Evolutionary conservation across 75 land plant genomes (phyloP).

Genomic region (Selaginella moellendorffii): DNA sequence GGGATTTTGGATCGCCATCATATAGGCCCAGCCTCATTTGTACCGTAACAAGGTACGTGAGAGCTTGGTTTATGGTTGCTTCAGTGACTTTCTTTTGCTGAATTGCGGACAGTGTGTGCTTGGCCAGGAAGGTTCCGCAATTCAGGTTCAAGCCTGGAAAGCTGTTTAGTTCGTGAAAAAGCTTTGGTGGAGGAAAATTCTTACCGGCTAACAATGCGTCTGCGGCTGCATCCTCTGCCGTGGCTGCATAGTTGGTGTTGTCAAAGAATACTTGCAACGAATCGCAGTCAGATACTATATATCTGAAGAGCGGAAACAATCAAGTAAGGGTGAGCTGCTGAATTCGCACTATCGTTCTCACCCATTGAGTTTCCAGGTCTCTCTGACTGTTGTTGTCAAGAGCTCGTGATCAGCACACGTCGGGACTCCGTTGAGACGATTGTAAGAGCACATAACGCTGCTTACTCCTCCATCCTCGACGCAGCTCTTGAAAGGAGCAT

Average conservation of each 20-base stretch:
- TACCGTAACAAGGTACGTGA: constrained; percentile 13
- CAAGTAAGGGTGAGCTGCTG: neutral
- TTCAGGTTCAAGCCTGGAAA: constrained; percentile 40
- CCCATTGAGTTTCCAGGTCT: constrained; percentile 64
- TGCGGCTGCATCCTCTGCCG: constrained; percentile 31
- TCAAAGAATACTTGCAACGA: neutral
- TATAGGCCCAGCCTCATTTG: constrained; percentile 41
- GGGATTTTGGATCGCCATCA: constrained; percentile 23
- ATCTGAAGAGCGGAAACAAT: neutral
- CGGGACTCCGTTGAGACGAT: constrained; percentile 64
- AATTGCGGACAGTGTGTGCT: constrained; percentile 15
- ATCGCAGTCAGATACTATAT: neutral
- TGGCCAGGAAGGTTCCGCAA: constrained; percentile 22
- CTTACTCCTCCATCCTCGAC: constrained; percentile 43
- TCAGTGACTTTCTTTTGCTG: constrained; percentile 14
- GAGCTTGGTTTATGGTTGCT: constrained; percentile 9
- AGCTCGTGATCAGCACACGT: constrained; percentile 63
- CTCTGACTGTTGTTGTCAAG: constrained; percentile 47
- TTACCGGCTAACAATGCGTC: constrained; percentile 27
- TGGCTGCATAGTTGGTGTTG: neutral
- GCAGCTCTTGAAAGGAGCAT: constrained; percentile 76
- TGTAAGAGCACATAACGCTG: constrained; percentile 77
- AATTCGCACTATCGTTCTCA: constrained; percentile 7
- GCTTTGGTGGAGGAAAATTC: neutral
- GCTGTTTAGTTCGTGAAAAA: neutral